A percentile compares a stretch with the other conserved stretches of the same genome.
Evolutionary conservation across 2,329 filamentous ascomycete species (phyloP).

Genomic region (Cladorrhinum sp.): DNA sequence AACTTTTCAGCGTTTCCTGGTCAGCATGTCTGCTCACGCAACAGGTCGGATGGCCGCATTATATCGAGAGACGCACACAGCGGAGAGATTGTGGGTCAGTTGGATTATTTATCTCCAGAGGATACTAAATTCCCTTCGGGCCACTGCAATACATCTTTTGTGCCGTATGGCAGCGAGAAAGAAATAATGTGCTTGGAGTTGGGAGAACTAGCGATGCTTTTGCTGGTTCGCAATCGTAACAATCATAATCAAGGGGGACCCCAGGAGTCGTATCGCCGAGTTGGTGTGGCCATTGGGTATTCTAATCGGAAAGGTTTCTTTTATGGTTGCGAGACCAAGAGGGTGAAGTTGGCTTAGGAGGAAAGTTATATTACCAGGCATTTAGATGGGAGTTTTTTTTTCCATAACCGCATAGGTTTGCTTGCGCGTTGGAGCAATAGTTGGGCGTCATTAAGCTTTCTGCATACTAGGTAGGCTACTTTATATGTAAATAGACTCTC

Average conservation of each 20-base stretch:
- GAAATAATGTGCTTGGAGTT: conserved; percentile 28
- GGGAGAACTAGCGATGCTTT: conserved; percentile 26
- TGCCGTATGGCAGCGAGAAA: conserved; percentile 23
- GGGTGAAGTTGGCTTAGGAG: conserved; percentile 12
- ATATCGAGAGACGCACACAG: conserved; percentile 27
- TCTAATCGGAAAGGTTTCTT: conserved; percentile 26
- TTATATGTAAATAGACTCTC: too few relatives aligned
- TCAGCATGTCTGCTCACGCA: conserved; percentile 21
- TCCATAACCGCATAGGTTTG: too few relatives aligned
- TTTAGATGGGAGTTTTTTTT: neutral
- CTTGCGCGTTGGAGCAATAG: too few relatives aligned
- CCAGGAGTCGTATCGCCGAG: conserved; percentile 22
- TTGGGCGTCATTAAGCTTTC: too few relatives aligned
- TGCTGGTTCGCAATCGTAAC: conserved; percentile 16
- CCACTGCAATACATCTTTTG: neutral
- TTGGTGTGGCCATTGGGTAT: conserved; percentile 27
- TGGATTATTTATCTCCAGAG: conserved; percentile 22
- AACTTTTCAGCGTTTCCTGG: conserved; percentile 23
- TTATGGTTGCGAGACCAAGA: conserved; percentile 25
- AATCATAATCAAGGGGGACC: neutral
- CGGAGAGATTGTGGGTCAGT: conserved; percentile 27
- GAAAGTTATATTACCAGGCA: neutral
- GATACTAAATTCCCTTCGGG: too few relatives aligned
- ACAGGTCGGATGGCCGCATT: conserved; percentile 22
- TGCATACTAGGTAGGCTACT: too few relatives aligned